Base-by-base conservation (phyloP, 495 filamentous ascomycete genomes). In the Margaritispora aquatica region DNA sequence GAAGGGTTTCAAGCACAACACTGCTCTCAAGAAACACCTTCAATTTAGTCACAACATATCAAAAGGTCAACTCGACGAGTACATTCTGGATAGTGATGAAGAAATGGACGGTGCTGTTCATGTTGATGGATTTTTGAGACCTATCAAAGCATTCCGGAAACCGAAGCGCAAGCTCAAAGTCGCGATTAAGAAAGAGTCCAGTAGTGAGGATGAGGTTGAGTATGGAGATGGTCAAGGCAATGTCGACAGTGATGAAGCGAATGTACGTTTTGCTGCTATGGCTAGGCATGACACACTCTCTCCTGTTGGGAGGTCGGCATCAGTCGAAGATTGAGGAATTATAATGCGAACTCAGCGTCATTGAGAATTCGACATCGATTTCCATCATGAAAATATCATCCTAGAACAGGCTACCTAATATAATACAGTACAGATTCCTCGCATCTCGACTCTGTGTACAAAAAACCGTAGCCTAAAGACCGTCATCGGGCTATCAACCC, bases 91-190 rank as follows among this genome's bases (percentile, higher is more conserved):
- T 15, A 75, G 71, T 58, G 69, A 71, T 53, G 73, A 80, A 21
- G 78, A 83, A 65, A 79, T 81, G 74, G 64, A 73, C 19, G 80
- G 78, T 1, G 77, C 71, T 0, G 74, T 82, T 11, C 81, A 84
- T 50, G 68, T 76, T 22, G 80, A 84, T 60, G 69, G 79, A 27
- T 84, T 80, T 57, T 44, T 83, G 60, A 63, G 57, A 34, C 58
- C 58, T 20, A 17, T 44, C 7, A 44, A 44, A 17, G 38, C 7
- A 3, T 44, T 44, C 17, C 38, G 38, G 3, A 44, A 44, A n/a
- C 38, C 38, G 38, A 44, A 44, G 7, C 38, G 38, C 3, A 44
- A 44, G 17, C 38, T 44, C 15, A n/a, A 44, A 2, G 17, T 44
- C 15, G 38, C 4, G 38, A 44, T 44, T n/a, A 44, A 44, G 38